Evolutionary conservation across 768 basidiomycete genomes (phyloP), one percentile per base, ranked within the genome.

Genomic region (Panellus pusillus): DNA sequence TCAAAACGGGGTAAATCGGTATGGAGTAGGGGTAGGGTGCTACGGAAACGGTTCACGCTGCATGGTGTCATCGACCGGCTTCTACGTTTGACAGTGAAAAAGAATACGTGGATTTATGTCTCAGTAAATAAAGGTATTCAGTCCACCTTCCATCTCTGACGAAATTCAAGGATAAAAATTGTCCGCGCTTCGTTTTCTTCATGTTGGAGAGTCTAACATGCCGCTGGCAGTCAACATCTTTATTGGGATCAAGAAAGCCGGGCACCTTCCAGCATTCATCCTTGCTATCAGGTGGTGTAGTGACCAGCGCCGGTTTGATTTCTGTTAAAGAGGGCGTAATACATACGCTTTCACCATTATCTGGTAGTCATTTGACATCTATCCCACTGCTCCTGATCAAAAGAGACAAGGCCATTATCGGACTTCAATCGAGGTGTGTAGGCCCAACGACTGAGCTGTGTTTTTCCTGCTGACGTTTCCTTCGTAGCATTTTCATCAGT

Each of bases 81-180:
- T 44, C 65, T 87, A 46, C 67, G 81, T 44, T 85, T 83, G 67
- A 85, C 83, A 0, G 71, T 86, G 9, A 70, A 72, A 54, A 70
- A 74, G 32, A 82, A 86, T 65, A 84, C 83, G 3, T 87, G 85
- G 85, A 86, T 89, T 31, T 87, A 86, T 65, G 81, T 83, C 9
- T 73, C 81, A 46, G 84, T 83, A 61, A 59, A 78, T 66, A 44
- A 65, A 46, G 32, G 37, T 5, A 6, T 6, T 24, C 24, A 24
- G 6, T 24, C 3, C 24, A n/a, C 15, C 9, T 38, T 36, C 6
- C 28, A 9, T 54, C 6, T 28, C 35, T 29, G n/a, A 29, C 45
- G 47, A 2, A 45, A 17, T 44, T 41, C 7, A 56, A 82, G 81
- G 80, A 83, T 55, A 79, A 76, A 52, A 72, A 80, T 52, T 81